Evolutionary conservation across 2,329 filamentous ascomycete species (phyloP).

Genomic region (Aureobasidium uvarum): DNA sequence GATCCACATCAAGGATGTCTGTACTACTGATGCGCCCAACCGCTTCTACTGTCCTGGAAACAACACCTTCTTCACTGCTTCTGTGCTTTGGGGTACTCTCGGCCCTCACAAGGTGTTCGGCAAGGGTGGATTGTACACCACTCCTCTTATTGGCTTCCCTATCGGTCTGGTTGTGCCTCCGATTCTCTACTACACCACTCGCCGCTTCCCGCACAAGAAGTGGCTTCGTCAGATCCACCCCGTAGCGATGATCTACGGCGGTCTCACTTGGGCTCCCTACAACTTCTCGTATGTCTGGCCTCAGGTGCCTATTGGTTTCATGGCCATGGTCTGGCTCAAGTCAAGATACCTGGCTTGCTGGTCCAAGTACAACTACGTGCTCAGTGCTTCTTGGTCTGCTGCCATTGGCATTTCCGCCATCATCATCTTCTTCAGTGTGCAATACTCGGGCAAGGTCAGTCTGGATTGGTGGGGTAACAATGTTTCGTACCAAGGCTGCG

Average conservation of each 20-base stretch:
- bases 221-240: constrained; percentile 20
- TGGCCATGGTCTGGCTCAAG: constrained; percentile 18
- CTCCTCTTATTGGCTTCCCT: constrained; percentile 4
- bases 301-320: constrained; percentile 11
- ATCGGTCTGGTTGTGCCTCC: constrained; percentile 9
- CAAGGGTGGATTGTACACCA: constrained; percentile 12
- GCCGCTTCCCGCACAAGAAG: constrained; percentile 8
- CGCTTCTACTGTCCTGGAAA: constrained; percentile 20
- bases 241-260: constrained; percentile 14
- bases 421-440: constrained; percentile 17
- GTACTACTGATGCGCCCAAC: constrained; percentile 12
- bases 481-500: constrained; percentile 3
- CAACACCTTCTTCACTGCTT: constrained; percentile 24
- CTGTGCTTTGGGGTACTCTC: constrained; percentile 15
- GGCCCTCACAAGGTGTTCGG: constrained; percentile 21
- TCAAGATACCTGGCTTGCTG: constrained; percentile 4
- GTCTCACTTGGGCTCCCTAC: constrained; percentile 22
- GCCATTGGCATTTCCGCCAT: constrained; percentile 23
- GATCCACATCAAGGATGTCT: constrained; percentile 22
- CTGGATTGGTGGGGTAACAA: constrained; percentile 19
- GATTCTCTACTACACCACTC: constrained; percentile 3
- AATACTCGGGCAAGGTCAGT: constrained; percentile 1
- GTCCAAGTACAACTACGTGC: constrained; percentile 24
- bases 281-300: constrained; percentile 15
- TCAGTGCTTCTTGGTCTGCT: constrained; percentile 16